Evolutionary conservation across 805 yeast genomes (phyloP).

Genomic region (Cyberlindnera mycetangii): DNA sequence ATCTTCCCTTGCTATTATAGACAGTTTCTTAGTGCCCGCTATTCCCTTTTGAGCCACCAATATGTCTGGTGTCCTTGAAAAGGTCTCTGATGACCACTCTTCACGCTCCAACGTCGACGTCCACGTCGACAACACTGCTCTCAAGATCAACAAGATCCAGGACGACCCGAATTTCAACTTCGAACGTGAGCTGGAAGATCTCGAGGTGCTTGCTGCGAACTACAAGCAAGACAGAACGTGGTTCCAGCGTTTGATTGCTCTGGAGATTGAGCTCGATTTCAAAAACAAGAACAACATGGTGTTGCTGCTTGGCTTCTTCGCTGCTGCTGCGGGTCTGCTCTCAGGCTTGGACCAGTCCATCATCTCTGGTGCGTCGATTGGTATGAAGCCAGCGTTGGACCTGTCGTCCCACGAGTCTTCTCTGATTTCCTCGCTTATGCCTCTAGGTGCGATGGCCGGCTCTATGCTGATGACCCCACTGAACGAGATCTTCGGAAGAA

Average conservation of each 20-base stretch:
- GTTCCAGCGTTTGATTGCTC: slow-evolving; percentile 35
- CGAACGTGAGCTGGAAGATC: slow-evolving; percentile 36
- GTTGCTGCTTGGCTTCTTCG: slow-evolving; percentile 49
- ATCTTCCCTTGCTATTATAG: no score
- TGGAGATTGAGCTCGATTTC: slow-evolving; percentile 41
- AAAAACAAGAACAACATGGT: slow-evolving; percentile 45
- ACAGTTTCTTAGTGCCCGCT: no score
- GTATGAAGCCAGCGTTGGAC: slow-evolving; percentile 42
- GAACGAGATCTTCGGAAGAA: slow-evolving; percentile 54
- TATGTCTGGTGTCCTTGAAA: slow-evolving; percentile 14
- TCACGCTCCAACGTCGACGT: slow-evolving; percentile 8
- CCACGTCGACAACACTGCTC: slow-evolving; percentile 15
- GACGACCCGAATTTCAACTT: slow-evolving; percentile 32
- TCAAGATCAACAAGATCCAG: slow-evolving; percentile 16
- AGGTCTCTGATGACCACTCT: slow-evolving; percentile 9
- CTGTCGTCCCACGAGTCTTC: slow-evolving; percentile 45
- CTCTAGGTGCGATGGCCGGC: slow-evolving; percentile 68
- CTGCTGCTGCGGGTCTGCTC: slow-evolving; percentile 61
- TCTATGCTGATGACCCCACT: slow-evolving; percentile 57
- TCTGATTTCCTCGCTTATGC: slow-evolving; percentile 57
- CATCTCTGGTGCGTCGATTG: slow-evolving; percentile 59
- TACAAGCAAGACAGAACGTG: slow-evolving; percentile 32
- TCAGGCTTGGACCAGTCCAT: slow-evolving; percentile 69
- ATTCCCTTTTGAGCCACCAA: no score
- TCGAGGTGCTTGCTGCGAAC: slow-evolving; percentile 29